These are phyloP conservation scores for Huntiella decipiens DNA, from an alignment of 2,329 filamentous ascomycete genomes.

Conservation along the genomic window DNA sequence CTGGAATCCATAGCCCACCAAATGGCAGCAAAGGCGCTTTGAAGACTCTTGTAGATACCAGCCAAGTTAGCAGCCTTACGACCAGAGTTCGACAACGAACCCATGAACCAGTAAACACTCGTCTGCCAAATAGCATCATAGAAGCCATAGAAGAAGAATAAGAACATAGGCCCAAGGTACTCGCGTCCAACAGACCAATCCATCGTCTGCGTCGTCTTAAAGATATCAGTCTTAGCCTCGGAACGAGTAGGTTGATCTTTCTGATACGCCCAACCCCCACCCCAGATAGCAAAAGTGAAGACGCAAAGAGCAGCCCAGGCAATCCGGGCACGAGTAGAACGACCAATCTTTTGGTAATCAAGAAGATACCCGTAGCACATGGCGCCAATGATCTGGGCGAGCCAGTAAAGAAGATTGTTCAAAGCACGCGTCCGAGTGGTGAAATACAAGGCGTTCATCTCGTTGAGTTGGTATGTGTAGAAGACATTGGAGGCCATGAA, in stretches of 20 bases:
- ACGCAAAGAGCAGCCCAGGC: slow-evolving; percentile 42
- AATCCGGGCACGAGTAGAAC: slow-evolving; percentile 47
- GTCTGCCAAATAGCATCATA: slow-evolving; percentile 86
- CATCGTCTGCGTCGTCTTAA: slow-evolving; percentile 26
- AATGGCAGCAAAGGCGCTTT: slow-evolving; percentile 68
- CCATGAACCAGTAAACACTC: slow-evolving; percentile 87
- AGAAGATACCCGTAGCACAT: slow-evolving; percentile 53
- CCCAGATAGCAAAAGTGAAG: slow-evolving; percentile 64
- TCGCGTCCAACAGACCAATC: slow-evolving; percentile 47
- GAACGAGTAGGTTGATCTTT: slow-evolving; percentile 35
- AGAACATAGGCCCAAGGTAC: slow-evolving; percentile 64
- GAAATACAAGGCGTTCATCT: slow-evolving; percentile 34
- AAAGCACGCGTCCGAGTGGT: slow-evolving; percentile 38
- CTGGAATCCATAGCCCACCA: slow-evolving; percentile 51
- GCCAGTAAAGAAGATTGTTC: slow-evolving; percentile 65
- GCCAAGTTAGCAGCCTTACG: slow-evolving; percentile 84
- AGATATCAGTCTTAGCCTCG: slow-evolving; percentile 15
- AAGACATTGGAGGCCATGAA: slow-evolving; percentile 38
- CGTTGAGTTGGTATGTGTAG: slow-evolving; percentile 37
- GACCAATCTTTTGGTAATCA: slow-evolving; percentile 39
- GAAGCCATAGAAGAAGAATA: slow-evolving; percentile 82
- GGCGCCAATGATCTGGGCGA: slow-evolving; percentile 60
- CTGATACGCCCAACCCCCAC: slow-evolving; percentile 65
- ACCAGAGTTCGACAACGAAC: slow-evolving; percentile 76
- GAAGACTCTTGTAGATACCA: slow-evolving; percentile 70